Evolutionary conservation across 2,329 filamentous ascomycete species (phyloP), one percentile per base, ranked within the genome.

Genomic region (Aspergillus hiratsukae): DNA sequence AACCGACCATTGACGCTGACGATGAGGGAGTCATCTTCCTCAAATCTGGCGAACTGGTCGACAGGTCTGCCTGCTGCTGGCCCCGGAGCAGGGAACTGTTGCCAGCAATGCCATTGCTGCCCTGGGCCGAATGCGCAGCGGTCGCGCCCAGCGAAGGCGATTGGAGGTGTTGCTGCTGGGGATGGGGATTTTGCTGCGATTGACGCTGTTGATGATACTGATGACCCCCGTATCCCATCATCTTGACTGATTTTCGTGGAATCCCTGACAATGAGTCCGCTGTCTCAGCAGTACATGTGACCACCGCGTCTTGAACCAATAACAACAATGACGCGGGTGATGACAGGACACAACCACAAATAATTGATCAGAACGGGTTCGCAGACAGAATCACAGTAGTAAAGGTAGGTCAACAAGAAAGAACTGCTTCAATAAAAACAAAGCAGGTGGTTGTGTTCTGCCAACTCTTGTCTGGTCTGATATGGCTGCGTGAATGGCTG

Each of bases 161-260:
- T 31, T 69, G 69, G 43, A 68, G 59, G 45, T 68, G 69, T 19
- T 66, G 67, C 49, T 64, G 65, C 25, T 65, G 65, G 10, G 62
- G 59, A 41, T 64, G 64, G 1, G 61, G 61, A 54, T 62, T 61
- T 31, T 65, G 65, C 48, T 65, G 67, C 9, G 57, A 49, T 49
- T 68, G 66, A 37, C 58, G 60, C 29, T 67, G 65, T 45, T 64
- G 63, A 52, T 69, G 63, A 52, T 67, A 70, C 23, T 63, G 59
- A 53, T 68, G 67, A 54, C 69, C 67, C 52, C 67, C 67, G 63
- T 71, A 72, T 52, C 66, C 67, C 69, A 72, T 72, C 70, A 72
- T 72, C 51, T 66, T 72, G 48, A 57, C 48, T 11, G 55, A 53
- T 37, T 52, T 55, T 51, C 45, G 49, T 51, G 55, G 37, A 49